A percentile compares a stretch with the other conserved stretches of the same genome.
Evolutionary conservation across 805 yeast species (phyloP).

Genomic region (Saccharomyces jurei): DNA sequence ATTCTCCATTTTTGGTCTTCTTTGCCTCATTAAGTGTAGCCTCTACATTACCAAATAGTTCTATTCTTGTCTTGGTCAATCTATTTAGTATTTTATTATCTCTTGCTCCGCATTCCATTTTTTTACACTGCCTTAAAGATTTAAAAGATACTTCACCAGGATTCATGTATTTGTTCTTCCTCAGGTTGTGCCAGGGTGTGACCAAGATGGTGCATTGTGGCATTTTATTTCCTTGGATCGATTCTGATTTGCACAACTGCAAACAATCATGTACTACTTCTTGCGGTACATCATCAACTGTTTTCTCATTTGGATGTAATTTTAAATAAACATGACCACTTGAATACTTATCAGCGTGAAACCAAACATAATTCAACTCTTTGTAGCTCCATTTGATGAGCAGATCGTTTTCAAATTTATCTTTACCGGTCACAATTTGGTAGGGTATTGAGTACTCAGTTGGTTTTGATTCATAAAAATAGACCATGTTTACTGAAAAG

Average conservation of each 20-base stretch:
- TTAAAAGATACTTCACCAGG: conserved; percentile 73
- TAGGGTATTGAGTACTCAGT: conserved; percentile 12
- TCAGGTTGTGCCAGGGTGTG: conserved; percentile 67
- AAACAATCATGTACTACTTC: conserved; percentile 48
- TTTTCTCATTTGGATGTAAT: conserved; percentile 38
- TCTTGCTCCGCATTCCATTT: conserved; percentile 45
- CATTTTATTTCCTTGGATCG: conserved; percentile 66
- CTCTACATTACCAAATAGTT: conserved; percentile 33
- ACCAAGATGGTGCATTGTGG: conserved; percentile 58
- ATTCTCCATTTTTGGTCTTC: conserved; percentile 25
- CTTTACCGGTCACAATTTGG: conserved; percentile 50
- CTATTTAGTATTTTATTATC: conserved; percentile 55
- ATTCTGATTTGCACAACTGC: conserved; percentile 69
- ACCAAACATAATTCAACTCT: conserved; percentile 55
- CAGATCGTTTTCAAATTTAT: conserved; percentile 60
- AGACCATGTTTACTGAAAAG: conserved; percentile 16
- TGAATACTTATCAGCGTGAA: conserved; percentile 69
- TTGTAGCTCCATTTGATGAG: conserved; percentile 57
- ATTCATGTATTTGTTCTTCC: conserved; percentile 63
- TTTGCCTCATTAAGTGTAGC: conserved; percentile 23
- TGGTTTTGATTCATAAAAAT: conserved; percentile 22
- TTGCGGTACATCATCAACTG: conserved; percentile 43
- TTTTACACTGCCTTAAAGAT: conserved; percentile 45
- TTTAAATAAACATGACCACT: conserved; percentile 73
- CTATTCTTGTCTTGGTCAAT: conserved; percentile 56